Percentiles rank a stretch among this genome's conserved stretches.
phyloP scores from a whole-genome alignment of 2,329 filamentous ascomycete species.

The Phaeophleospora eucalypticola region DNA sequence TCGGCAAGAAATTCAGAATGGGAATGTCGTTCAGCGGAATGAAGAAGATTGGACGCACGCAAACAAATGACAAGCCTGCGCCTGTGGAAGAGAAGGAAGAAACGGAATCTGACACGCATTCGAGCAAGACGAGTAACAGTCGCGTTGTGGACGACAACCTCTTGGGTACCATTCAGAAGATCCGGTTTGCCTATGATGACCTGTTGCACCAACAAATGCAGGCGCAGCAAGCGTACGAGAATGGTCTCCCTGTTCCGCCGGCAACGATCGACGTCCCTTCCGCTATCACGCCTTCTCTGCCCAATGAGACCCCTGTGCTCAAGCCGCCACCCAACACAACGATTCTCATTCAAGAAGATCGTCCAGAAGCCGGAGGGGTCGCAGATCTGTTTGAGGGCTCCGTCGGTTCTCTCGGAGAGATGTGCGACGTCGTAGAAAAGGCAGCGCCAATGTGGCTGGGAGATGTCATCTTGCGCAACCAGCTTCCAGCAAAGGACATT shows the following conservation, averaged over 20 bases:
- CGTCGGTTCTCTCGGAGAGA: conserved; percentile 69
- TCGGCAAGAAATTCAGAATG: conserved; percentile 81
- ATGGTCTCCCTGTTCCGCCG: conserved; percentile 29
- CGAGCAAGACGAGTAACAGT: conserved; percentile 57
- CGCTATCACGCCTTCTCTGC: conserved; percentile 63
- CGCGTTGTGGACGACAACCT: conserved; percentile 74
- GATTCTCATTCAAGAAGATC: conserved; percentile 63
- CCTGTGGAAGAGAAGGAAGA: conserved; percentile 67
- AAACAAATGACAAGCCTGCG: conserved; percentile 67
- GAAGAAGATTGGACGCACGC: conserved; percentile 75
- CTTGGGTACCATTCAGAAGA: conserved; percentile 66
- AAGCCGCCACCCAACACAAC: conserved; percentile 63
- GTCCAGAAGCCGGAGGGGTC: conserved; percentile 58
- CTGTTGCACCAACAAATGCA: conserved; percentile 50
- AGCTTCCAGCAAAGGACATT: conserved; percentile 80
- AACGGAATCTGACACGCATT: conserved; percentile 55
- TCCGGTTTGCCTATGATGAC: conserved; percentile 69
- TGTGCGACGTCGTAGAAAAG: conserved; percentile 80
- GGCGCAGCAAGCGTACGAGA: conserved; percentile 29
- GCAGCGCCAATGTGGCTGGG: conserved; percentile 88
- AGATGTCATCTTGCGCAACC: conserved; percentile 78
- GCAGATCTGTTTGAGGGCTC: conserved; percentile 90
- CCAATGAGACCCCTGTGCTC: conserved; percentile 71
- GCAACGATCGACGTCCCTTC: conserved; percentile 51
- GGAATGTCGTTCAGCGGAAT: conserved; percentile 62